Base-by-base conservation (phyloP, 1,284 basidiomycete species). In the Apiotrichum brassicae region DNA sequence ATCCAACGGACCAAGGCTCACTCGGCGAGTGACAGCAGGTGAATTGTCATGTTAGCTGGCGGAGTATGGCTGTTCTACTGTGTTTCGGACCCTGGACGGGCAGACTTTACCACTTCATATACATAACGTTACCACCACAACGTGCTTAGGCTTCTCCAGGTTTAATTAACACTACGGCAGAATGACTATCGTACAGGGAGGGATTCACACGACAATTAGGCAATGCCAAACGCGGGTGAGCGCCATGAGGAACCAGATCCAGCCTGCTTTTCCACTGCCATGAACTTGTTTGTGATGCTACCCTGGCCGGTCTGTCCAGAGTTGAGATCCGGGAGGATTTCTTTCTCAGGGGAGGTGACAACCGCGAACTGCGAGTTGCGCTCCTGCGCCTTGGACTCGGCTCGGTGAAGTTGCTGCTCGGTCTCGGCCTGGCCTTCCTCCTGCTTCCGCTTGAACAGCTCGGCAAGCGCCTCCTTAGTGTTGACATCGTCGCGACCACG, bases 401-500 rank as follows among this genome's bases (percentile, higher is more conserved):
- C 48, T 13, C 4, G 4, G 25, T 48, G 57, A 19, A 37, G 45
- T 32, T 54, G 49, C 34, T 28, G 43, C 42, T 66, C 61, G 28
- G 60, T 60, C 54, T 67, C 68, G 53, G 68, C 68, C 40, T 63
- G 58, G 54, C 71, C 70, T 32, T 68, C 63, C 28, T 65, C 56
- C 69, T 73, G 71, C 72, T 76, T 76, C 56, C 72, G 64, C 51
- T 58, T 53, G 63, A 74, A 76, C 46, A 86, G 80, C 53, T 86
- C 80, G 71, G 86, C 84, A 59, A 94, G 71, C 3, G 80, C 82
- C 52, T 87, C 75, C 14, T 73, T 76, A 39, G 78, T 76, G 46
- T 71, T 76, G 37, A 61, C 72, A 26, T 80, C 79, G 47, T 83
- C 80, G 36, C 66, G 73, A 37, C 70, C 65, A 71, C 81, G 82